Conservation (phyloP, 2,329 filamentous ascomycete species). For the Cadophora luteo-olivacea region DNA sequence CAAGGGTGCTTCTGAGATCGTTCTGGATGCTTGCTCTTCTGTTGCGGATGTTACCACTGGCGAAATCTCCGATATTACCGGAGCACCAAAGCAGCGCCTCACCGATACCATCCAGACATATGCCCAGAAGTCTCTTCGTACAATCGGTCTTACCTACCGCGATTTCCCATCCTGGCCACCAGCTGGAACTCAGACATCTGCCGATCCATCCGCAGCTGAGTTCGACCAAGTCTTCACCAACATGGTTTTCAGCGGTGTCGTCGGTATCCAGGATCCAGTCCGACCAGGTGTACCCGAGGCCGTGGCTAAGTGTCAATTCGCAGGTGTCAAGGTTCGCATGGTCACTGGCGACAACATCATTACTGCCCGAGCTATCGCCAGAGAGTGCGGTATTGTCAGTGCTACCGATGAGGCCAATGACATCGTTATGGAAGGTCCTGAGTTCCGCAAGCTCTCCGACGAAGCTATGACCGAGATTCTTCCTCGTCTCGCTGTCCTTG, state of each 20-base stretch:
- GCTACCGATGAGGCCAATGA: slow-evolving; percentile 49
- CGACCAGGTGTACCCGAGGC: slow-evolving; percentile 71
- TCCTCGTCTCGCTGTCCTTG: slow-evolving; percentile 69
- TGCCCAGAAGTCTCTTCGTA: slow-evolving; percentile 73
- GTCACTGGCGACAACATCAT: slow-evolving; percentile 76
- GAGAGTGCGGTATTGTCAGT: slow-evolving; percentile 68
- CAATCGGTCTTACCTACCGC: slow-evolving; percentile 75
- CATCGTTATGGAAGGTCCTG: slow-evolving; percentile 72
- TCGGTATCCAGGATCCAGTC: slow-evolving; percentile 78
- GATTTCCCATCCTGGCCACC: slow-evolving; percentile 76
- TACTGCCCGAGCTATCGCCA: slow-evolving; percentile 75
- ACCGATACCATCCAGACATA: slow-evolving; percentile 65
- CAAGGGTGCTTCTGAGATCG: slow-evolving; percentile 62
- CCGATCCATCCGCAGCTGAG: slow-evolving; percentile 65
- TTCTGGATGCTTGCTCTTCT: slow-evolving; percentile 53
- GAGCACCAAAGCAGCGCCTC: slow-evolving; percentile 46
- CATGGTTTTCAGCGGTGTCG: slow-evolving; percentile 75
- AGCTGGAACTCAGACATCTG: slow-evolving; percentile 55
- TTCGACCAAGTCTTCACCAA: slow-evolving; percentile 73
- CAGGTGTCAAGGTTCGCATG: slow-evolving; percentile 76
- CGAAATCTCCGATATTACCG: slow-evolving; percentile 47
- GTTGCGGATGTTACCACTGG: slow-evolving; percentile 62
- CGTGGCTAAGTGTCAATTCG: slow-evolving; percentile 69
- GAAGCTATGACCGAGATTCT: slow-evolving; percentile 63
- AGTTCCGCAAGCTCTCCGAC: slow-evolving; percentile 66